phyloP scores from a whole-genome alignment of 768 basidiomycete genomes.

The Collybia nuda region DNA sequence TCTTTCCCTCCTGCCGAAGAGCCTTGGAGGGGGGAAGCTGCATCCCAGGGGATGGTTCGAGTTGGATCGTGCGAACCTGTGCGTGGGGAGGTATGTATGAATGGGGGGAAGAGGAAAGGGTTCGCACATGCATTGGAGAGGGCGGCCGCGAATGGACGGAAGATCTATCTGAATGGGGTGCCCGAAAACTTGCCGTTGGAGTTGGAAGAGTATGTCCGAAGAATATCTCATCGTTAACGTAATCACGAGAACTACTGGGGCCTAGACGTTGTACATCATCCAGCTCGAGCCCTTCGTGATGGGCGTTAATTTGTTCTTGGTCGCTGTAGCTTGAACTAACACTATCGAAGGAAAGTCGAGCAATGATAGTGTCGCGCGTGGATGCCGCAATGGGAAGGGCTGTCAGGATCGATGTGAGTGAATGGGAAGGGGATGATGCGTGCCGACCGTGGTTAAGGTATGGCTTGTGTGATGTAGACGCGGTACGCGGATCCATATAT shows the following conservation, averaged over 20 bases:
- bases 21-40: slow-evolving; percentile 33
- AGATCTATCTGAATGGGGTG: not conserved
- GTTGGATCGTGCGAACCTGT: slow-evolving; percentile 45
- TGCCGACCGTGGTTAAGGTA: slow-evolving; percentile 21
- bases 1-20: slow-evolving; percentile 1
- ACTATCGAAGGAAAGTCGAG: slow-evolving; percentile 55
- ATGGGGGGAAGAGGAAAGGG: slow-evolving; percentile 32
- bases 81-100: slow-evolving; percentile 27
- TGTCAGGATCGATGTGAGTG: slow-evolving; percentile 42
- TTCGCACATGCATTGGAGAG: slow-evolving; percentile 24
- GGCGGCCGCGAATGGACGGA: not conserved
- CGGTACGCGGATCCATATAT: slow-evolving; percentile 10
- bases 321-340: slow-evolving; percentile 43
- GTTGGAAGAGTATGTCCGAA: too few relatives aligned
- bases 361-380: slow-evolving; percentile 54
- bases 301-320: slow-evolving; percentile 29
- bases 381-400: slow-evolving; percentile 51
- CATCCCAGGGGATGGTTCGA: slow-evolving; percentile 57
- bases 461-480: slow-evolving; percentile 10
- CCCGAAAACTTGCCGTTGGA: too few relatives aligned
- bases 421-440: slow-evolving; percentile 29
- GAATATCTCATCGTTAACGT: not conserved
- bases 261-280: slow-evolving; percentile 32
- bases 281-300: slow-evolving; percentile 40
- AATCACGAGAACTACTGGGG: slow-evolving; percentile 2